Base-by-base conservation (phyloP, 2,329 filamentous ascomycete genomes). In the Diaporthe australafricana region DNA sequence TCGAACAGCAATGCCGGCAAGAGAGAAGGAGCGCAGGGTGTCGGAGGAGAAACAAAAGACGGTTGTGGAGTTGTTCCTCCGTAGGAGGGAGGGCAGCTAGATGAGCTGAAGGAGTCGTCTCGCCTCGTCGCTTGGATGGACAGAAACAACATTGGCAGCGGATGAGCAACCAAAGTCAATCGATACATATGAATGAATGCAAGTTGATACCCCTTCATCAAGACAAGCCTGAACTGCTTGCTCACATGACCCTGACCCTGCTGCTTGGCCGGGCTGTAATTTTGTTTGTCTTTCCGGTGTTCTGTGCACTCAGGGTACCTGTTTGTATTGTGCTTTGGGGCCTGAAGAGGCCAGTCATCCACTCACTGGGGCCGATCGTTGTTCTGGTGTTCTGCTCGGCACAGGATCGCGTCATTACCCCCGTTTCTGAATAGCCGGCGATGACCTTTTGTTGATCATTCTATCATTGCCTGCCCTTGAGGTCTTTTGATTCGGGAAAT, bases 1-100 rank as follows among this genome's bases (percentile, higher is more conserved):
- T 72, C 87, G 91, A 9, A 79, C 83, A 2, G 78, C 83, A 2
- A 38, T 70, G 52, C 76, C 67, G 47, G 77, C 76, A 47, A 84
- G 81, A 71, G 83, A 83, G 2, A 86, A 89, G 80, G 92, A 93
- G 72, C 88, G 83, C 75, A 91, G 86, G 72, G 81, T 83, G 0
- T 81, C 86, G 17, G 90, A 91, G 74, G 93, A 93, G 71, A 88
- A 89, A 79, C 92, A 91, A 83, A 86, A 87, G 70, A 87, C 87
- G 12, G 82, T 95, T 16, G 79, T 97, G 38, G 93, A 95, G 78
- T 83, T 94, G 35, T 97, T 97, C 75, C 78, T 94, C 72, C 84
- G 82, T 57, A 32, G 50, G 56, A 75, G 77, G 40, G 62, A 71
- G n/a, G 70, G 67, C 35, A 27, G 25, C 9, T 69, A 69, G 72